Evolutionary conservation across 2,329 filamentous ascomycete genomes (phyloP).

Genomic region (Tolypocladium inflatum): DNA sequence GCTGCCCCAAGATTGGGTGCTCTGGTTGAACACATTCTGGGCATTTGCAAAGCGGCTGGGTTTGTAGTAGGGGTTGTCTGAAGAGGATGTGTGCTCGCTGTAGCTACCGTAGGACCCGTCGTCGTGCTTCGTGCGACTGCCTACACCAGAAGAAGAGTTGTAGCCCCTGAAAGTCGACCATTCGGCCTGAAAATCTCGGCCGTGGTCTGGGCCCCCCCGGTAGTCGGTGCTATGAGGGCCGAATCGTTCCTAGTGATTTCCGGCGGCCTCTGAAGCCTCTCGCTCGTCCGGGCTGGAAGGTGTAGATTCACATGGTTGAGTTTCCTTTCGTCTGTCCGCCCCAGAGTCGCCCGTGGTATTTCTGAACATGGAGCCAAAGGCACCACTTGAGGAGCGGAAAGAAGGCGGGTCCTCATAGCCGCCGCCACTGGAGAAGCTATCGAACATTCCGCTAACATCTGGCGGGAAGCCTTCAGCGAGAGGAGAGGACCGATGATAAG

Average conservation of each 20-base stretch:
- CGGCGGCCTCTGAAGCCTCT: slow-evolving; percentile 11
- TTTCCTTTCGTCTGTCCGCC: not conserved
- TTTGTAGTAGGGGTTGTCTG: slow-evolving; percentile 24
- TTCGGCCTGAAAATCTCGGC: not conserved
- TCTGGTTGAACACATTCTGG: not conserved
- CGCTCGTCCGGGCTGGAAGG: slow-evolving; percentile 3
- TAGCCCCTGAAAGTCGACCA: not conserved
- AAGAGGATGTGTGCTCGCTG: slow-evolving; percentile 16
- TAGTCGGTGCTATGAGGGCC: not conserved
- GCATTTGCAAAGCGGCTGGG: slow-evolving; percentile 12
- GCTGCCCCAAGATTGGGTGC: not conserved
- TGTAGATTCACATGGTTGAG: not conserved
- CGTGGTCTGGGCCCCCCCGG: too few relatives aligned
- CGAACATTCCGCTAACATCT: not conserved
- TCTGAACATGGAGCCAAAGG: slow-evolving; percentile 5
- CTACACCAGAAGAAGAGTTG: not conserved
- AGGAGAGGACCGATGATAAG: not conserved
- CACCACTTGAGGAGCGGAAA: slow-evolving; percentile 3
- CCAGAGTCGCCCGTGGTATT: not conserved
- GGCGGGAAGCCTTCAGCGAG: not conserved
- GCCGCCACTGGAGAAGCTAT: not conserved
- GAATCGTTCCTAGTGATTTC: slow-evolving; percentile 16
- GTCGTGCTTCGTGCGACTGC: not conserved
- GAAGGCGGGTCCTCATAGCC: not conserved
- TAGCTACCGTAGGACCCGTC: slow-evolving; percentile 2